Evolutionary conservation across 1,284 basidiomycete genomes (phyloP), one percentile per base, ranked within the genome.

Genomic region (Vanrija humicola): DNA sequence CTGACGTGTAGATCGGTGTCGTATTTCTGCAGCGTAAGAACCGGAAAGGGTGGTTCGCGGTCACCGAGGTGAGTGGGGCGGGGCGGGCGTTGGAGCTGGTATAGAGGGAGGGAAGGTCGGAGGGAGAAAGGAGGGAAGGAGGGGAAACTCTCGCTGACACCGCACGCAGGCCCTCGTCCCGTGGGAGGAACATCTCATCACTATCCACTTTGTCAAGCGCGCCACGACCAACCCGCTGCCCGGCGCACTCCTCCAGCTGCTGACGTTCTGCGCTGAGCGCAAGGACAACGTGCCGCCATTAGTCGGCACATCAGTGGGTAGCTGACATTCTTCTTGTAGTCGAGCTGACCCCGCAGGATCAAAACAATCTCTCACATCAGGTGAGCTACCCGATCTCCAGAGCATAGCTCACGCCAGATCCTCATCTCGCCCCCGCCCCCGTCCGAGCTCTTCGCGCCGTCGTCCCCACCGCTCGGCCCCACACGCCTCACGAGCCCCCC

Each of bases 111-210:
- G 21, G 21, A 23, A 5, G 21, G 3, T 23, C 2, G 21, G 21
- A 23, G 21, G 21, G 21, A 23, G 21, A n/a, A n/a, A n/a, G n/a
- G n/a, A n/a, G n/a, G n/a, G n/a, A n/a, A n/a, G n/a, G n/a, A n/a
- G 21, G 21, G 3, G 21, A 23, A 23, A 23, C 3, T 23, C 5
- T 2, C 21, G 21, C 21, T 23, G 21, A 23, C 21, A 23, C 21
- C 21, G 3, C 21, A 23, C 21, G 18, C 47, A 73, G 70, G 70
- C 73, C 42, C 63, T 72, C 40, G 61, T 75, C 4, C 73, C 73
- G 21, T 75, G 71, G 71, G 73, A 75, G 58, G 73, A 73, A 54
- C 73, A 75, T 53, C 61, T 75, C 25, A 70, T 75, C 50, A 70
- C 66, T 6, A 50, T 58, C 58, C 62, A 46, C 12, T 54, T 58